phyloP scores from a whole-genome alignment of 441 rosid species.

The Euphorbia corollata region DNA sequence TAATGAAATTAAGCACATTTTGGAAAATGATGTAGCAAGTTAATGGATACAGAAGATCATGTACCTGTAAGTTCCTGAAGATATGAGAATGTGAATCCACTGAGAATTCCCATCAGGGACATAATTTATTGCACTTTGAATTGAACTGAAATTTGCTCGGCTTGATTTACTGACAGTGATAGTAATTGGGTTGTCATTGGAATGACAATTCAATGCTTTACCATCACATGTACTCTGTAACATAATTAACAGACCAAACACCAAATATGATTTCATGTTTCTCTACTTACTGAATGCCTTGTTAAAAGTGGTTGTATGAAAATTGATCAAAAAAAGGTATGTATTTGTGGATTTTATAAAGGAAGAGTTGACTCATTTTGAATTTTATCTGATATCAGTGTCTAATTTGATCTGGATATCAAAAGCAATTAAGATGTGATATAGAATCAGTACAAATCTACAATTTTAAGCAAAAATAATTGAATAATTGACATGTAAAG shows the following conservation, averaged over 20 bases:
- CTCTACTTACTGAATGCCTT: constrained; percentile 1
- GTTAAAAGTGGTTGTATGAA: not conserved
- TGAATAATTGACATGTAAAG: not conserved
- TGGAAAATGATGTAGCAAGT: no score
- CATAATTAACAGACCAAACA: not conserved
- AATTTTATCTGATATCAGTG: not conserved
- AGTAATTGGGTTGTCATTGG: constrained; percentile 9
- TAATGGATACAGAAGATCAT: not conserved
- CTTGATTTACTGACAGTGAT: constrained; percentile 26
- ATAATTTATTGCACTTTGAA: constrained; percentile 36
- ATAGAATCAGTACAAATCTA: not conserved
- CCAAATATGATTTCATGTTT: not conserved
- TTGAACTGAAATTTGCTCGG: constrained; percentile 24
- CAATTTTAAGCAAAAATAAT: not conserved
- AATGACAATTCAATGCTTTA: constrained; percentile 15
- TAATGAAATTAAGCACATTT: no score
- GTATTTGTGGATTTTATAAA: constrained; percentile 9
- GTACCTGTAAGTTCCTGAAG: constrained; percentile 26
- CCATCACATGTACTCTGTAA: not conserved
- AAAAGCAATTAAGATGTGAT: not conserved
- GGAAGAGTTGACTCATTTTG: not conserved
- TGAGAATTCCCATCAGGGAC: constrained; percentile 20
- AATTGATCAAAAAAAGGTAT: not conserved
- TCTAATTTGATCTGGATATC: not conserved
- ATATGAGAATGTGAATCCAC: constrained; percentile 25